Conservation (phyloP, 2,329 filamentous ascomycete genomes). For the Shiraia sp. region DNA sequence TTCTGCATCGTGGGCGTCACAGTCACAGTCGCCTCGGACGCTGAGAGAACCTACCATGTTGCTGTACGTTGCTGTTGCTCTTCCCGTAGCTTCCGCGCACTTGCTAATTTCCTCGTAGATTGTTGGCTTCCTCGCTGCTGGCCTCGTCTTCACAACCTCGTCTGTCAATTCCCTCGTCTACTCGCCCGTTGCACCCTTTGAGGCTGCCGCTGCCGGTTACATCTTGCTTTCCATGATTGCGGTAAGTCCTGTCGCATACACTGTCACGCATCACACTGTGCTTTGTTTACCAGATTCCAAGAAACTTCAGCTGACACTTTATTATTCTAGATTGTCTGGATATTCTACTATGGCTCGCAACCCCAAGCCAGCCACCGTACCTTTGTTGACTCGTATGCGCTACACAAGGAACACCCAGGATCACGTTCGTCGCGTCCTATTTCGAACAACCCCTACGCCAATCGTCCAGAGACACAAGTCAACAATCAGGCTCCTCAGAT, state of each 20-base stretch:
- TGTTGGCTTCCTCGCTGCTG: constrained; percentile 82
- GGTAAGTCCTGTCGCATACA: constrained; percentile 58
- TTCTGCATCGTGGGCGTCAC: constrained; percentile 80
- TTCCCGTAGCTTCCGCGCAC: constrained; percentile 1
- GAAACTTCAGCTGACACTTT: constrained; percentile 11
- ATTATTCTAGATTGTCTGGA: constrained; percentile 81
- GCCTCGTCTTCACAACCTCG: constrained; percentile 82
- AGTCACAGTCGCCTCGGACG: constrained; percentile 81
- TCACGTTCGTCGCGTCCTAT: constrained; percentile 69
- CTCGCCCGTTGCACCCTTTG: constrained; percentile 69
- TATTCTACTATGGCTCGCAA: constrained; percentile 96
- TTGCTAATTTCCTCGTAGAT: constrained; percentile 55
- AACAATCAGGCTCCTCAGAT: constrained; percentile 79
- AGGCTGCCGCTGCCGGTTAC: constrained; percentile 89
- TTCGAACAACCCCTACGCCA: constrained; percentile 73
- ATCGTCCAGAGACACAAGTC: constrained; percentile 80
- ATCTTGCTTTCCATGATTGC: constrained; percentile 92
- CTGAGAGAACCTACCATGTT: constrained; percentile 85
- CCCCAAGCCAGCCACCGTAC: constrained; percentile 83
- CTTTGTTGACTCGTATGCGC: constrained; percentile 93
- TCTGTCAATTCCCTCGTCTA: constrained; percentile 88
- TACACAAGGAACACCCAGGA: constrained; percentile 78
- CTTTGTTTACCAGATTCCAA: too few relatives aligned
- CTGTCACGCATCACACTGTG: not conserved
- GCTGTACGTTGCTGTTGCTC: constrained; percentile 58